phyloP scores from a whole-genome alignment of 257 asterid species.

The Ocimum tenuiflorum region DNA sequence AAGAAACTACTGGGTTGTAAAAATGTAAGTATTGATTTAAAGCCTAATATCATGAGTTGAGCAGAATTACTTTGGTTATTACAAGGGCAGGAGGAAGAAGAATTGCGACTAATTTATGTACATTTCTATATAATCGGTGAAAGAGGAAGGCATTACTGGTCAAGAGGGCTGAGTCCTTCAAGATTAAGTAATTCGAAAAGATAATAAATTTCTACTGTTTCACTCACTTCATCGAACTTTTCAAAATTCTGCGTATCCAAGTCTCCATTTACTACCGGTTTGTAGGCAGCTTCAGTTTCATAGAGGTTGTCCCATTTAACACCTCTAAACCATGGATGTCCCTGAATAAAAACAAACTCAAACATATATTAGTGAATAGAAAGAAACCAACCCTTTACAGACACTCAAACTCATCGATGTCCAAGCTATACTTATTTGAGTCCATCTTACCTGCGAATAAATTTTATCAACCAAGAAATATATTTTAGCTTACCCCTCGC shows the following conservation, averaged over 20 bases:
- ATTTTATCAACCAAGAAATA: neutral
- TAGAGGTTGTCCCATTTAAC: constrained; percentile 77
- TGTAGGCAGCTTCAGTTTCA: constrained; percentile 94
- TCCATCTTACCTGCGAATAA: constrained; percentile 2
- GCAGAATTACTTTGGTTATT: neutral
- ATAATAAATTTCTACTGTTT: neutral
- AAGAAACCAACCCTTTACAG: neutral
- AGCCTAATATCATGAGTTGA: neutral
- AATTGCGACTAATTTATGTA: neutral
- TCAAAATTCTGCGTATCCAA: constrained; percentile 94
- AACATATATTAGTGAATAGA: neutral
- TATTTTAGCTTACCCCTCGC: neutral
- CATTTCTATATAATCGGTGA: neutral
- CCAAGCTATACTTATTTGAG: neutral
- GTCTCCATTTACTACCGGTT: constrained; percentile 79
- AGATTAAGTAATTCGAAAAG: neutral
- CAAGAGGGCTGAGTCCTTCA: neutral
- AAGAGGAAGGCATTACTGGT: neutral
- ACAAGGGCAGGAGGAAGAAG: neutral
- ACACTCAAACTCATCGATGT: neutral
- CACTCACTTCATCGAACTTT: constrained; percentile 76
- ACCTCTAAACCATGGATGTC: constrained; percentile 79
- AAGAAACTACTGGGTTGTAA: neutral
- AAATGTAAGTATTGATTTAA: too few relatives aligned
- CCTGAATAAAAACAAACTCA: constrained; percentile 35